phyloP scores from a whole-genome alignment of 1,139 yeast species.

The Kodamaea suecica region DNA sequence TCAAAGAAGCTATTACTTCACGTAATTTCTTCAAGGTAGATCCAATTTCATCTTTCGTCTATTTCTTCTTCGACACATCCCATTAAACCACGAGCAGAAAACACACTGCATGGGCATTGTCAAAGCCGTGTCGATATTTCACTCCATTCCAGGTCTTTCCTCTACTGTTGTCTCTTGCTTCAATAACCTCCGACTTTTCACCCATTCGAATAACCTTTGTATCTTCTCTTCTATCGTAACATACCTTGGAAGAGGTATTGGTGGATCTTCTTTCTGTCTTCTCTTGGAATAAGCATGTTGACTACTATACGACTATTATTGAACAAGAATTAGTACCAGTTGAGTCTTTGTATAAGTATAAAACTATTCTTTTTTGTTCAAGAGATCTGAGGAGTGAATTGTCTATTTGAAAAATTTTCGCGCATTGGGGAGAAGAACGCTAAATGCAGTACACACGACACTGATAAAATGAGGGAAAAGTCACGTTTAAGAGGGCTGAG shows the following conservation, averaged over 20 bases:
- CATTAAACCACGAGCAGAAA: too few species aligned
- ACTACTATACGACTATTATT: constrained; percentile 17
- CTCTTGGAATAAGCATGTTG: constrained; percentile 98
- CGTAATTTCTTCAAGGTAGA: too few species aligned
- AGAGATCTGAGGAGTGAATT: neutral
- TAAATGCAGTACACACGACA: too few species aligned
- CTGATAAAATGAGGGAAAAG: too few species aligned
- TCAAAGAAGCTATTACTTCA: too few species aligned
- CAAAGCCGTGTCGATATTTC: constrained; percentile 1
- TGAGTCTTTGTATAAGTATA: constrained; percentile 1
- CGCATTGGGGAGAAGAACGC: neutral
- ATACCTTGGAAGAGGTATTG: constrained; percentile 97
- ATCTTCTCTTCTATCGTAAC: constrained; percentile 28
- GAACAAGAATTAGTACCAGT: constrained; percentile 9
- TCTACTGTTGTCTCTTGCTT: neutral
- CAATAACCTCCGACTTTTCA: neutral
- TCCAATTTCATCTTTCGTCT: too few species aligned
- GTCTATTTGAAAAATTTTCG: neutral
- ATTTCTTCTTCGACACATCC: too few species aligned
- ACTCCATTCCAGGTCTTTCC: constrained; percentile 3
- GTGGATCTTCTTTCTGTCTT: constrained; percentile 99
- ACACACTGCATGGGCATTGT: neutral
- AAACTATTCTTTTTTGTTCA: constrained; percentile 4
- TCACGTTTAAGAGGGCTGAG: too few species aligned
- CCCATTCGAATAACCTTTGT: too few species aligned